Evolutionary conservation across 495 filamentous ascomycete genomes (phyloP), one percentile per base, ranked within the genome.

Genomic region (Neurospora cerealis): DNA sequence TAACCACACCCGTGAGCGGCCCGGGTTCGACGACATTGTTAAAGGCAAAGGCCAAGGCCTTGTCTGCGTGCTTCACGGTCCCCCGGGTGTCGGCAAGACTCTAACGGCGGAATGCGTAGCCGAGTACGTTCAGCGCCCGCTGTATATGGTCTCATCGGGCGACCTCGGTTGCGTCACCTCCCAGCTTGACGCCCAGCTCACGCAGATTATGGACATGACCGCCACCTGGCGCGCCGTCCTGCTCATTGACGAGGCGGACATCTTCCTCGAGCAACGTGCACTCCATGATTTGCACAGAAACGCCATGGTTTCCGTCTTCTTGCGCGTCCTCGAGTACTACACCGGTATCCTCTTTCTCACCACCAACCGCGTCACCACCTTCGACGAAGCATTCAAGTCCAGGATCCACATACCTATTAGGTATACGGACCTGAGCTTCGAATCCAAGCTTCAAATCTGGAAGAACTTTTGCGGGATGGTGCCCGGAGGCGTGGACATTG

Each of bases 131-230:
- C 73, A 85, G 40, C 82, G 82, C n/a, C 88, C 89, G 15, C 81
- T 91, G 1, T 87, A 86, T 75, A 78, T 80, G 32, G 83, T 91
- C 6, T 87, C 85, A 9, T 84, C 84, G 0, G 87, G 87, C 9
- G 88, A 90, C 28, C 80, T 89, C 69, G 87, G 87, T 5, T 83
- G 77, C 9, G 71, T 77, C n/a, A 81, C 82, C 13, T 72, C 72
- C 0, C 74, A 75, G 2, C 76, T 82, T 8, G 79, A 82, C 73
- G 15, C 62, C 5, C 70, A 73, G 0, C 80, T 90, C 9, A 83
- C 86, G n/a, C 72, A 78, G 10, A 85, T 89, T 54, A 82, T 91
- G 70, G 79, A 84, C 37, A 80, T 87, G 60, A 83, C 83, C 8
- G 77, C 77, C 24, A 80, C 74, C 4, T 90, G 85, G 87, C 82